Base-by-base conservation (phyloP, 371 early-diverging fungal species). In the Mucor mucedo region DNA sequence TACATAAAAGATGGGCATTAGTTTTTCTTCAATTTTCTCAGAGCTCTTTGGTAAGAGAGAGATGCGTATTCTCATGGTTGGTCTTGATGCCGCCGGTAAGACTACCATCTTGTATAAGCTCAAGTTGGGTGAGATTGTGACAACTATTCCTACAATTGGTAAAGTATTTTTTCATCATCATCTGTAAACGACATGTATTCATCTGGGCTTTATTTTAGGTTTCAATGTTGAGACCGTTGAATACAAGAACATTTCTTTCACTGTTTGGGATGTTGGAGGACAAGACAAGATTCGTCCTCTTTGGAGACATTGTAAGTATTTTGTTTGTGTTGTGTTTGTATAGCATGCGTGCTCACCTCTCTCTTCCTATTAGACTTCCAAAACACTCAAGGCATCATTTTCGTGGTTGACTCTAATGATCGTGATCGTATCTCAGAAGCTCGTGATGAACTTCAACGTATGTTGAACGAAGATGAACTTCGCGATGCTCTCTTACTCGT, bases 31-130 rank as follows among this genome's bases (percentile, higher is more conserved):
- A 56, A 58, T 82, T 45, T 78, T 79, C 52, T 55, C 69, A 56
- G 77, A 78, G 48, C 79, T 82, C 60, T 79, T 82, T 65, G 94
- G 95, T 65, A 89, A 91, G 70, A 94, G 90, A 79, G 98, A 99
- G 73, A 91, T 97, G 69, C 93, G 98, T 66, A 97, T 99, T 68
- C 84, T 99, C 57, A 97, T 99, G 76, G 90, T 99, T 11, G 99
- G 98, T 39, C 87, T 96, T 57, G 97, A 96, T 83, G 97, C 95
- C 11, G 98, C 99, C 30, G 99, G 99, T 69, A 99, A 99, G 79
- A 99, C 99, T 27, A 98, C 99, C 71, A 96, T 99, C 77, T 85
- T 98, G 72, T 97, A 94, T 75, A 86, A 79, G 64, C 73, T 82
- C 48, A 79, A 93, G 83, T 82, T 93, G 58, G 97, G 97, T 66